Evolutionary conservation across 2,329 filamentous ascomycete species (phyloP).

Genomic region (Phoma sp.): DNA sequence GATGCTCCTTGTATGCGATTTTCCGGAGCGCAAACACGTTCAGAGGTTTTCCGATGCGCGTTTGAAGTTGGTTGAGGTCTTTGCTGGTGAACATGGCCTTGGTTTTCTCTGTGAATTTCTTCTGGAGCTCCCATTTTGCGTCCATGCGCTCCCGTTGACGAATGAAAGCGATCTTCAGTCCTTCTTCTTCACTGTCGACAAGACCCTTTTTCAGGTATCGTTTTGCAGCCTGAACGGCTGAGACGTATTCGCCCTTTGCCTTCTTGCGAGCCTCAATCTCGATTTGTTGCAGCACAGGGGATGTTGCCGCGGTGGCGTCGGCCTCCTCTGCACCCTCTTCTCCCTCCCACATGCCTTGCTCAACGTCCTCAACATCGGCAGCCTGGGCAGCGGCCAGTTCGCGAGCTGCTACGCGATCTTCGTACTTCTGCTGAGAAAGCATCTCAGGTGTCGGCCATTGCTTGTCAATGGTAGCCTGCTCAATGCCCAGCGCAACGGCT

Average conservation of each 20-base stretch:
- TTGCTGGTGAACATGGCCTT: constrained; percentile 20
- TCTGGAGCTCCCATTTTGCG: constrained; percentile 6
- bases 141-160: constrained; percentile 26
- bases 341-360: constrained; percentile 16
- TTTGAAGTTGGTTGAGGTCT: constrained; percentile 20
- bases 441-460: constrained; percentile 38
- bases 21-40: constrained; percentile 1
- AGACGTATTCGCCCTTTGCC: constrained; percentile 24
- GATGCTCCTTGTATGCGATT: constrained; percentile 23
- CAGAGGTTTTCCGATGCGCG: constrained; percentile 13
- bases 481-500: constrained; percentile 69
- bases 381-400: constrained; percentile 16
- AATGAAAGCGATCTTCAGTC: constrained; percentile 33
- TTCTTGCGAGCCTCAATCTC: constrained; percentile 16
- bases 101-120: constrained; percentile 19
- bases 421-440: constrained; percentile 21
- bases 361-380: constrained; percentile 4
- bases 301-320: constrained; percentile 14
- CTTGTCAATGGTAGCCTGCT: constrained; percentile 48
- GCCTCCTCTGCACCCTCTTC: constrained; percentile 19
- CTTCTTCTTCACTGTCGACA: constrained; percentile 34
- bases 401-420: constrained; percentile 16
- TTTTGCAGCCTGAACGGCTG: constrained; percentile 21
- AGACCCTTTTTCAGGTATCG: constrained; percentile 24
- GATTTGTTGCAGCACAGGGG: not conserved